Conservation (phyloP, 306 rosid species). For the Erythrophleum fordii region DNA sequence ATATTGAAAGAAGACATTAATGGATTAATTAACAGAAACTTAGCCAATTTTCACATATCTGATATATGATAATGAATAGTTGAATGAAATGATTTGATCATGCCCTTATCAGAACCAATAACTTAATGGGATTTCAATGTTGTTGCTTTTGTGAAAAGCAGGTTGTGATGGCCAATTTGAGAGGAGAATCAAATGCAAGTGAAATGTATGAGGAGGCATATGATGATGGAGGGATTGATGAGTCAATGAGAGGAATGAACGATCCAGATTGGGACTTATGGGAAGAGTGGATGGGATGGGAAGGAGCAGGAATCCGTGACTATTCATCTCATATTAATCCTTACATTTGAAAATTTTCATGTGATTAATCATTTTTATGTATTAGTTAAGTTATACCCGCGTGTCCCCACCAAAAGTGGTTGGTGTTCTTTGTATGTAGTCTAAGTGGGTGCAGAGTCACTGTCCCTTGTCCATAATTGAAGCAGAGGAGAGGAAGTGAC, state of each 20-base stretch:
- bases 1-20: neutral
- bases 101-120: neutral
- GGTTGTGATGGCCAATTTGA: slow-evolving; percentile 74
- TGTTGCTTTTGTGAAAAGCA: slow-evolving; percentile 25
- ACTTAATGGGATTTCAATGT: neutral
- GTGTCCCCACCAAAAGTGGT: neutral
- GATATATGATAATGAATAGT: too few relatives aligned
- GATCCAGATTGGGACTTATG: slow-evolving; percentile 77
- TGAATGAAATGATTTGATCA: neutral
- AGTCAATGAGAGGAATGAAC: slow-evolving; percentile 66
- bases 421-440: slow-evolving; percentile 21
- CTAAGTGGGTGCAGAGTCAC: neutral
- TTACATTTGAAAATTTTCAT: slow-evolving; percentile 46
- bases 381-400: neutral
- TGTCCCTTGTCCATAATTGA: slow-evolving; percentile 1
- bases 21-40: neutral
- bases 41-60: neutral
- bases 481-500: neutral
- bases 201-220: slow-evolving; percentile 39
- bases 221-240: slow-evolving; percentile 52
- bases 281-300: slow-evolving; percentile 99
- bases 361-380: neutral
- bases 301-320: slow-evolving; percentile 96
- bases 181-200: slow-evolving; percentile 49
- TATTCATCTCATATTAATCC: slow-evolving; percentile 87